Evolutionary conservation across 768 basidiomycete species (phyloP).

Genomic region (Tephrocybe rancida): DNA sequence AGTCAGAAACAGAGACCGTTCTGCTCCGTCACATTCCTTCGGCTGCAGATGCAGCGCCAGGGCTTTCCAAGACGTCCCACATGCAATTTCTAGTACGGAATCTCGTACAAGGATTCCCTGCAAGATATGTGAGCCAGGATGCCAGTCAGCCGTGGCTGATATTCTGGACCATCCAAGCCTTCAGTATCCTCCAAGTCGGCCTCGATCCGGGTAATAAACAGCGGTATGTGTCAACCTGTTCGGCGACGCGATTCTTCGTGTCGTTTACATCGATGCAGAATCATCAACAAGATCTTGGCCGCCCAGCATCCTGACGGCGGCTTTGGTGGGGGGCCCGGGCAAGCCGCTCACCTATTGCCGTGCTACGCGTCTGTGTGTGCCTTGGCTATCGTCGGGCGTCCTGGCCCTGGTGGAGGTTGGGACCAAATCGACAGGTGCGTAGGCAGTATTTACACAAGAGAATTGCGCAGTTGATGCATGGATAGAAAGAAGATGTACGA

Average conservation of each 20-base stretch:
- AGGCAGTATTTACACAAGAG: background rate
- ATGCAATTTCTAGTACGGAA: slow-evolving; percentile 75
- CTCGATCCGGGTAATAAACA: slow-evolving; percentile 80
- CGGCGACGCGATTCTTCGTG: background rate
- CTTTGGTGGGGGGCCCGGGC: slow-evolving; percentile 90
- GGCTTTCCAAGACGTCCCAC: slow-evolving; percentile 66
- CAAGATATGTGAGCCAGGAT: slow-evolving; percentile 81
- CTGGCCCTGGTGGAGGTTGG: slow-evolving; percentile 80
- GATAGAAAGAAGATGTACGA: slow-evolving; percentile 75
- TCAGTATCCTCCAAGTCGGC: slow-evolving; percentile 76
- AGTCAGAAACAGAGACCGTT: slow-evolving; percentile 67
- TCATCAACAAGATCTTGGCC: slow-evolving; percentile 76
- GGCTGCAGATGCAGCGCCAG: slow-evolving; percentile 23
- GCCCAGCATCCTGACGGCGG: slow-evolving; percentile 90
- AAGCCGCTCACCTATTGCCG: slow-evolving; percentile 83
- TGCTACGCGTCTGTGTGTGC: slow-evolving; percentile 89
- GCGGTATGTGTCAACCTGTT: slow-evolving; percentile 49
- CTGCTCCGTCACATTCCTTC: slow-evolving; percentile 57
- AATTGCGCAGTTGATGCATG: background rate
- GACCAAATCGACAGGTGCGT: slow-evolving; percentile 80
- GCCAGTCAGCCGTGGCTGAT: slow-evolving; percentile 95
- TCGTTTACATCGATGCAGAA: slow-evolving; percentile 40
- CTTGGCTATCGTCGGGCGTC: slow-evolving; percentile 78
- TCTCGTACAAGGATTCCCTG: slow-evolving; percentile 79
- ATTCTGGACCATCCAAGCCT: slow-evolving; percentile 90